phyloP scores from a whole-genome alignment of 176 grass and related monocot species.

The Oryza punctata region DNA sequence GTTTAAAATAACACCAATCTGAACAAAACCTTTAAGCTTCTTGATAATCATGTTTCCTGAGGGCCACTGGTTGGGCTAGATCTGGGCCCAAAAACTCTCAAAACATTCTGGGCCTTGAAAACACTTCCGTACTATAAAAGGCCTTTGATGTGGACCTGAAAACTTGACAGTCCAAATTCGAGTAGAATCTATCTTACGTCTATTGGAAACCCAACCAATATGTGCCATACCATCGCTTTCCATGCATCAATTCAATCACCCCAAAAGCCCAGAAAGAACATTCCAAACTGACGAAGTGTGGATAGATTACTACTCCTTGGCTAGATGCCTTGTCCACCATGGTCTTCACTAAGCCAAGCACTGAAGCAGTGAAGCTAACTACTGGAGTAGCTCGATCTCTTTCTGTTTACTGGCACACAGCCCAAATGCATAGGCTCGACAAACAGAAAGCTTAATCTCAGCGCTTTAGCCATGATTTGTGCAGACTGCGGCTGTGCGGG shows the following conservation, averaged over 20 bases:
- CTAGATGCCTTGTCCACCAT: not conserved
- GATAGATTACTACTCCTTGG: not conserved
- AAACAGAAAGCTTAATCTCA: constrained; percentile 36
- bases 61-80: not conserved
- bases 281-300: not conserved
- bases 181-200: not conserved
- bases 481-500: constrained; percentile 11
- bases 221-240: not conserved
- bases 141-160: not conserved
- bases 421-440: not conserved
- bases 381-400: too few species aligned
- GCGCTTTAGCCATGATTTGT: constrained; percentile 39
- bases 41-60: not conserved
- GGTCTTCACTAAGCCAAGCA: not conserved
- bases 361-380: not conserved
- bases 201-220: not conserved
- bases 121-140: not conserved
- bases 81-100: not conserved
- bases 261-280: constrained; percentile 11
- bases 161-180: not conserved
- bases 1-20: too few species aligned
- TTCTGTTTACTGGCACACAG: not conserved
- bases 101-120: not conserved
- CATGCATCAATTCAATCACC: not conserved
- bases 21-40: too few species aligned